Evolutionary conservation across 2,329 filamentous ascomycete species (phyloP).

Genomic region (Coniochaeta pulveracea): DNA sequence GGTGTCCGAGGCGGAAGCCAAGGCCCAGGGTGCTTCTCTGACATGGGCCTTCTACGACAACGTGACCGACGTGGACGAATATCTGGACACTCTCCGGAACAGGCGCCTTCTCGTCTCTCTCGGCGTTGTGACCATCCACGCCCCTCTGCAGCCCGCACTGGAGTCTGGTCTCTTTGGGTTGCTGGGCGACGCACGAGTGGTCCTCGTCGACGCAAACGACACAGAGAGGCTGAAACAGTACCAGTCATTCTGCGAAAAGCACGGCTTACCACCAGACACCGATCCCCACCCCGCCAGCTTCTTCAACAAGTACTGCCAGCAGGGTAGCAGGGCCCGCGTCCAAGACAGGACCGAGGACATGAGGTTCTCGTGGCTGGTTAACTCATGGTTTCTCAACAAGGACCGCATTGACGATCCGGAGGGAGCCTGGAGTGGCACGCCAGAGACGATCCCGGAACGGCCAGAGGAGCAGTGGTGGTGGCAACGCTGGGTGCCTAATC

Average conservation of each 20-base stretch:
- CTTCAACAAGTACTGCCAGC: neutral
- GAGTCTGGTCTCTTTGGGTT: constrained; percentile 1
- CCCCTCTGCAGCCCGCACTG: neutral
- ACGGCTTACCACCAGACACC: neutral
- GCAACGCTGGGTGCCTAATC: neutral
- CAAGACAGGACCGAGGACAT: neutral
- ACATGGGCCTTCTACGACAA: neutral
- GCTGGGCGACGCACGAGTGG: constrained; percentile 1
- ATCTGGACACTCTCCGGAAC: neutral
- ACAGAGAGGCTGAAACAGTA: neutral
- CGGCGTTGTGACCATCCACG: neutral
- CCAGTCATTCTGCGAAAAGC: neutral
- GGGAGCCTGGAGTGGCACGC: neutral
- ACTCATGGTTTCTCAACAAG: neutral
- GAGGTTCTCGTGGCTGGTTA: neutral
- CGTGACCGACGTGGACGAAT: neutral
- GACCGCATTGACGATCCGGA: neutral
- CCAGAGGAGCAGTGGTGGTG: neutral
- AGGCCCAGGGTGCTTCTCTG: neutral
- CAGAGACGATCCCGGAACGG: neutral
- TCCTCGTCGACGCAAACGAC: neutral
- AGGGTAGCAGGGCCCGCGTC: neutral
- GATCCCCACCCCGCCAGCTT: neutral
- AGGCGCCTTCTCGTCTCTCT: neutral
- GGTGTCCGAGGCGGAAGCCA: neutral